Evolutionary conservation across 331 rosid species (phyloP), one percentile per base, ranked within the genome.

Genomic region (Cydonia oblonga): DNA sequence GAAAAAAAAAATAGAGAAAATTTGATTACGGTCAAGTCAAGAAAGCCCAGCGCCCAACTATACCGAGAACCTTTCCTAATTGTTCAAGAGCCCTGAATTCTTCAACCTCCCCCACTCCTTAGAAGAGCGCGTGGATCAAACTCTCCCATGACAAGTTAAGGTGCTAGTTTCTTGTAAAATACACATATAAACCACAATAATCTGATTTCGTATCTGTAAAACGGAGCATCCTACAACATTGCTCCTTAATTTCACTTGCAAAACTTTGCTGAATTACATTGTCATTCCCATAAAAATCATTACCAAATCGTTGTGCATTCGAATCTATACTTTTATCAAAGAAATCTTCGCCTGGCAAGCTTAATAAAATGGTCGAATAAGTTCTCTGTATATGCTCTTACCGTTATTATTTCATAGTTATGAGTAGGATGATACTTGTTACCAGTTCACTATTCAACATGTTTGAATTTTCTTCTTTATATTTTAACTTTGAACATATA

Each of bases 11-110:
- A 0, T 40, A 20, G 16, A 53, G 7, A 4, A 13, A 14, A 64
- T 71, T 22, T 35, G 7, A 24, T 53, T 18, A 71, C 57, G 57
- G 51, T 54, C 28, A 10, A 76, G 85, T 84, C 88, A 81, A 86
- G 77, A 86, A 84, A 71, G 70, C 44, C 56, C 80, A 64, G 82
- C 85, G 62, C 56, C 81, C 75, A 65, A 79, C 76, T 32, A 40
- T 53, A 40, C n/a, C n/a, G 19, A 32, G 76, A 81, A 71, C 32
- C 73, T 72, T 72, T 51, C 74, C 64, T 16, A 7, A 24, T 53
- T 77, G 83, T 79, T 79, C 68, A 79, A 59, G n/a, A n/a, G 67
- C 80, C 54, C 23, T 33, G 80, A 74, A 63, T 74, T 60, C 74
- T 75, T 14, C 61, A 56, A 32, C 59, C n/a, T 26, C 26, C 49